Evolutionary conservation across 306 rosid species (phyloP).

Genomic region (Senna tora): DNA sequence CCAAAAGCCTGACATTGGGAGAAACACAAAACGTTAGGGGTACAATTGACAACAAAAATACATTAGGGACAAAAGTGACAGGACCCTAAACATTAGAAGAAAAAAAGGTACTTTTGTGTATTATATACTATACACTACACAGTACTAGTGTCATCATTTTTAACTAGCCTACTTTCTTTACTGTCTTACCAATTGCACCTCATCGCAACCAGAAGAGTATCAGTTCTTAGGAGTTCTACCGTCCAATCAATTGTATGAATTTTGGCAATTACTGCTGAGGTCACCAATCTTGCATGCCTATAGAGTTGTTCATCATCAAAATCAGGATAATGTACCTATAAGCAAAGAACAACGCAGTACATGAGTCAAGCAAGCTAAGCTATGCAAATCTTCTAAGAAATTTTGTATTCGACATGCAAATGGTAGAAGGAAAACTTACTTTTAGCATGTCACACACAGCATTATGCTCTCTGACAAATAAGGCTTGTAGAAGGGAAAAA

Average conservation of each 20-base stretch:
- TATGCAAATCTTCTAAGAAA: too few species aligned
- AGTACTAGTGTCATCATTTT: neutral
- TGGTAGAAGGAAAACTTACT: constrained; percentile 39
- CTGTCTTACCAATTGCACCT: constrained; percentile 67
- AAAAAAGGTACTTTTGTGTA: too few species aligned
- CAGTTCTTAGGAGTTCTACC: constrained; percentile 70
- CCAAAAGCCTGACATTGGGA: too few species aligned
- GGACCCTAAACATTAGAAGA: too few species aligned
- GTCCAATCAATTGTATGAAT: constrained; percentile 92
- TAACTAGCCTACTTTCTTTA: neutral
- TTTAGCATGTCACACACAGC: constrained; percentile 72
- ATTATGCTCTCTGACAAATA: constrained; percentile 76
- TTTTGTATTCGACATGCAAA: neutral
- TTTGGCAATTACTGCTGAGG: constrained; percentile 80
- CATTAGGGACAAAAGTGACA: too few species aligned
- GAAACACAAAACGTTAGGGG: too few species aligned
- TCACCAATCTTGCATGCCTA: constrained; percentile 73
- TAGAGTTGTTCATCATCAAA: constrained; percentile 72
- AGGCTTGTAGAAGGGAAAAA: constrained; percentile 66
- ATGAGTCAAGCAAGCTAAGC: too few species aligned
- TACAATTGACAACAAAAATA: too few species aligned
- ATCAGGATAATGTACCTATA: constrained; percentile 55
- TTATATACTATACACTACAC: too few species aligned
- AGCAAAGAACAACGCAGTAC: constrained; percentile 13
- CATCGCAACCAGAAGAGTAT: constrained; percentile 71